Evolutionary conservation across 2,329 filamentous ascomycete species (phyloP), one percentile per base, ranked within the genome.

Genomic region (Curvularia sp.): DNA sequence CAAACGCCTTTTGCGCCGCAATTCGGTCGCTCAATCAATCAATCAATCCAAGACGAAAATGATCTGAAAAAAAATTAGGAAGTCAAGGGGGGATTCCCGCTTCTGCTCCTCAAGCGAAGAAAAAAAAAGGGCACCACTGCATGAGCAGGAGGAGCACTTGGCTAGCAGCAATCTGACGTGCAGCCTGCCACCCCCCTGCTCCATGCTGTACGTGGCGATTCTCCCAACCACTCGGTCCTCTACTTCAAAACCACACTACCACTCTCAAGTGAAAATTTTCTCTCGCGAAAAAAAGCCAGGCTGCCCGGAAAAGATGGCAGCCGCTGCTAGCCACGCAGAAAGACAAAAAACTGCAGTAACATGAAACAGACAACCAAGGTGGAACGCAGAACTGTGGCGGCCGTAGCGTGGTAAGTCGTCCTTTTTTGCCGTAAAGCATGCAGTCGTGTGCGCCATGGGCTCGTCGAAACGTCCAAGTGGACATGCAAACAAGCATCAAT

Each of bases 171-270:
- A 51, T 47, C 48, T 58, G 50, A 49, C 44, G 39, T 54, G 51
- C 55, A 58, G 55, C 43, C 30, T 26, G 13, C 52, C 26, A 1
- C n/a, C 24, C 24, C 33, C 24, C 49, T 38, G 35, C 35, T 33
- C 48, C 18, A 28, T 24, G 12, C 24, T 50, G 61, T 67, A 71
- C 68, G 69, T 72, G 72, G 69, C 73, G 64, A 68, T 39, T 71
- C 64, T 73, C 68, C 59, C 64, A 48, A 55, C 62, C 66, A 69
- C 56, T 68, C 55, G 18, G 43, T 48, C 44, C 42, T 35, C 38
- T 57, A 41, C 56, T 49, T 54, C 31, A 44, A 44, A 31, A 47
- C n/a, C 30, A 51, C 51, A 57, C 61, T 41, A 63, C 53, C 55
- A 64, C 62, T 63, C 53, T 26, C 50, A 49, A 54, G 55, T 57